phyloP scores from a whole-genome alignment of 768 basidiomycete species.

The Coprinopsis strossmayeri region DNA sequence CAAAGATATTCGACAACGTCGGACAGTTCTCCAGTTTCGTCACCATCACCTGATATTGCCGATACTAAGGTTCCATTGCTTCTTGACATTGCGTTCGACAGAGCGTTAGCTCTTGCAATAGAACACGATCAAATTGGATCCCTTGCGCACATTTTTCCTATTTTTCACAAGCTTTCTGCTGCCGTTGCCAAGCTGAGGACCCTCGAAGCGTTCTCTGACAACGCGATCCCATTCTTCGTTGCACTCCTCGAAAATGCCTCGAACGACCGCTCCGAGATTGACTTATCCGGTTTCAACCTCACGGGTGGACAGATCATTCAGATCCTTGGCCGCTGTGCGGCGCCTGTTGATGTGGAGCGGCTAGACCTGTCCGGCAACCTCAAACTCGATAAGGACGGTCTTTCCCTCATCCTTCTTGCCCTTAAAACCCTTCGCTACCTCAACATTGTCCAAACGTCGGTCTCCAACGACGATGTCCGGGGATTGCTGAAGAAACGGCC shows the following conservation, averaged over 20 bases:
- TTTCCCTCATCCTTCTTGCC: background rate
- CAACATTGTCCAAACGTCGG: background rate
- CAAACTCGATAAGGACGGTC: background rate
- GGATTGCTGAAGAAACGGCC: background rate
- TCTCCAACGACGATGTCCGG: background rate
- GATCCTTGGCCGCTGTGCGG: background rate
- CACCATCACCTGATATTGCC: conserved; percentile 18
- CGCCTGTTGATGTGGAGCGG: background rate
- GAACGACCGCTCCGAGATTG: background rate
- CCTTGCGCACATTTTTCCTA: background rate
- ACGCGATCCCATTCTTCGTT: background rate
- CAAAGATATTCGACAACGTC: background rate
- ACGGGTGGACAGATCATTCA: background rate
- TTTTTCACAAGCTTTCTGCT: background rate
- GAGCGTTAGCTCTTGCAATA: background rate
- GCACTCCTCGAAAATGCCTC: background rate
- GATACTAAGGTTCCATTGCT: background rate
- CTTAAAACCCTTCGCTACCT: background rate
- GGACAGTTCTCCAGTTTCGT: conserved; percentile 14
- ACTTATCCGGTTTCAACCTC: conserved; percentile 2
- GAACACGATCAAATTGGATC: background rate
- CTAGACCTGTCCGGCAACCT: background rate
- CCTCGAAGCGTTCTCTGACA: background rate
- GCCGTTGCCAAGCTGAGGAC: background rate
- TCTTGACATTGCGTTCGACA: background rate